phyloP scores from a whole-genome alignment of 1,139 yeast genomes.

The Tardiomyces digboiensis region DNA sequence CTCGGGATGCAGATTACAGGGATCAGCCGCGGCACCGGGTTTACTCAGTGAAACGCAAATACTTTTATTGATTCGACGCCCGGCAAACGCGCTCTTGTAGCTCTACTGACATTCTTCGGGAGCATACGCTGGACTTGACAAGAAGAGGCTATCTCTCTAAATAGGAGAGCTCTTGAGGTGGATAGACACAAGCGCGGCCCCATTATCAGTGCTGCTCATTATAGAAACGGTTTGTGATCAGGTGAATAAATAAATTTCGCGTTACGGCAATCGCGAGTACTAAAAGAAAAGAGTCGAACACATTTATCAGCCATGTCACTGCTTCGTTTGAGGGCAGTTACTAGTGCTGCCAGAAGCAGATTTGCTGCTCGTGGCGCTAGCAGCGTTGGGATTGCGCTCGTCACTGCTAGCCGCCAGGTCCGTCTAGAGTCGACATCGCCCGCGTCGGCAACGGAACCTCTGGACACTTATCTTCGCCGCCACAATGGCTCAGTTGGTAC shows the following conservation, averaged over 20 bases:
- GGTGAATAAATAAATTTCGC: no score
- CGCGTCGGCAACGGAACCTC: constrained; percentile 15
- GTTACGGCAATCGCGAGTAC: no score
- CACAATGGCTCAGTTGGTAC: constrained; percentile 67
- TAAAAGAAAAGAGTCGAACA: no score
- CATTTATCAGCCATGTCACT: not conserved
- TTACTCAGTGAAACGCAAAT: not conserved
- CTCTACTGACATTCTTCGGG: no score
- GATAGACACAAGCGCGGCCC: no score
- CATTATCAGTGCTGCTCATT: no score
- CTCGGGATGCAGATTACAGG: not conserved
- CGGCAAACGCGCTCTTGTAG: no score
- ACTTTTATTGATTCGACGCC: not conserved
- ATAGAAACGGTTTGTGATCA: no score
- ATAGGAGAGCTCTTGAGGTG: no score
- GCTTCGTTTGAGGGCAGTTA: not conserved
- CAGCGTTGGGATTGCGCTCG: not conserved
- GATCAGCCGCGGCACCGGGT: not conserved
- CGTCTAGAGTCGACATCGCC: not conserved
- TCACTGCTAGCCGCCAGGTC: not conserved
- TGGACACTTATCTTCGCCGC: constrained; percentile 84
- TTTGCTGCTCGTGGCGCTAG: not conserved
- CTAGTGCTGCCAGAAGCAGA: not conserved
- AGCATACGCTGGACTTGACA: no score
- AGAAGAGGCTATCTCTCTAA: no score